Evolutionary conservation across 768 basidiomycete species (phyloP), one percentile per base, ranked within the genome.

Genomic region (Mycena albidolilacea): DNA sequence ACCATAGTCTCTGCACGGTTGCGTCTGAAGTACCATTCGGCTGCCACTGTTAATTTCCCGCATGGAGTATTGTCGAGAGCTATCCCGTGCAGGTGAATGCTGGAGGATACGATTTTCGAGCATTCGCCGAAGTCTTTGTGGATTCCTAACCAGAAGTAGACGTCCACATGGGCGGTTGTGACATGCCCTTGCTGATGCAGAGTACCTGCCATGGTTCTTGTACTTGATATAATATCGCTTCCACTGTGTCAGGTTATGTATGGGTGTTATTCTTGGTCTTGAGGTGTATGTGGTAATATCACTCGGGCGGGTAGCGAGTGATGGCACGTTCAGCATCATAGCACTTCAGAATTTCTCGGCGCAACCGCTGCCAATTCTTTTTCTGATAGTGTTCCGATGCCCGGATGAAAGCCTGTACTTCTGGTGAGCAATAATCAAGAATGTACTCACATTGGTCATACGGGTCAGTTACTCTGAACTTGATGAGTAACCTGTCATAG

Each of bases 301-400:
- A 5, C 37, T 15, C 0, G 62, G 67, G 15, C 46, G 37, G n/a
- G n/a, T 72, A 76, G 15, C 52, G 44, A 17, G 64, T 55, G 1
- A 43, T 15, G 14, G 67, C 70, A 0, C 59, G 60, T 8, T 76
- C 73, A 0, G 70, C 73, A 66, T 76, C 75, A 39, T 67, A 76
- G 11, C 46, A 37, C 5, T 19, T 58, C 0, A 72, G 48, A 3
- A 76, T 72, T 21, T 76, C 66, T 6, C 39, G 37, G 0, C 68
- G 60, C 2, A 76, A 23, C 0, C 52, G 3, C 1, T 7, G 7
- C 76, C 76, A 76, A 21, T 63, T 10, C 0, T 41, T 1, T 10
- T 65, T 54, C 14, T 61, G 35, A 12, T 57, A 57, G 15, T 57
- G 35, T 17, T 57, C 55, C 5, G 15, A 57, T 5, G 55, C 55